Conservation (phyloP, 208 protist genomes). For the Crithidia fasciculata region DNA sequence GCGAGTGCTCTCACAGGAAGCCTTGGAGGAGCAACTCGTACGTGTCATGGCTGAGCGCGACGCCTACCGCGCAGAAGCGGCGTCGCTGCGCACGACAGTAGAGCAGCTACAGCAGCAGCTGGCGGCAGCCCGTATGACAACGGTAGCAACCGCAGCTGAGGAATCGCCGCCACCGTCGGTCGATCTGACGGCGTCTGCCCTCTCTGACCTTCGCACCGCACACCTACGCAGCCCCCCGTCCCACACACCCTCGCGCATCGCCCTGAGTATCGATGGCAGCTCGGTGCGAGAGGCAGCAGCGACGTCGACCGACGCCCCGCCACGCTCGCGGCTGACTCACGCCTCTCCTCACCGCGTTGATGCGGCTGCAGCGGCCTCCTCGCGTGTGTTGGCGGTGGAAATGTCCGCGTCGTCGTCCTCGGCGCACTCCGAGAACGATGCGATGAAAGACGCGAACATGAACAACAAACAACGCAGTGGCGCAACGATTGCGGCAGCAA, state of each 20-base stretch:
- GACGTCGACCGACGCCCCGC: neutral
- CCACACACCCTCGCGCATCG: neutral
- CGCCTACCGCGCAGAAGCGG: neutral
- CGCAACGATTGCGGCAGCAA: too few relatives aligned
- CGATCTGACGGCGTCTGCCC: slow-evolving; percentile 7
- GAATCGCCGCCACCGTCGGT: neutral
- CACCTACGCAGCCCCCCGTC: slow-evolving; percentile 1
- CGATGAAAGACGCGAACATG: neutral
- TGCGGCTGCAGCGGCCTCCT: neutral
- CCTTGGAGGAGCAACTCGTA: neutral
- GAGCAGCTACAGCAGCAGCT: slow-evolving; percentile 33
- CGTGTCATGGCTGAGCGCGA: neutral
- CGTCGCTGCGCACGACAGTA: neutral
- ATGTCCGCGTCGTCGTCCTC: slow-evolving; percentile 29
- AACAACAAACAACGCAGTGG: neutral
- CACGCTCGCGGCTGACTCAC: too few relatives aligned
- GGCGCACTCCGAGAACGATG: slow-evolving; percentile 8
- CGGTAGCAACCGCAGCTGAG: neutral
- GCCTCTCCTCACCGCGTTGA: too few relatives aligned
- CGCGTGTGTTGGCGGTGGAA: slow-evolving; percentile 26
- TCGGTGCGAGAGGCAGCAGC: neutral
- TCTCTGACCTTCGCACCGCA: neutral
- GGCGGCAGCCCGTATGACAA: neutral
- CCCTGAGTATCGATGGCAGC: neutral
- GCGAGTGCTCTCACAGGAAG: neutral